Base-by-base conservation (phyloP, 768 basidiomycete genomes). In the Lentinus tigrinus region DNA sequence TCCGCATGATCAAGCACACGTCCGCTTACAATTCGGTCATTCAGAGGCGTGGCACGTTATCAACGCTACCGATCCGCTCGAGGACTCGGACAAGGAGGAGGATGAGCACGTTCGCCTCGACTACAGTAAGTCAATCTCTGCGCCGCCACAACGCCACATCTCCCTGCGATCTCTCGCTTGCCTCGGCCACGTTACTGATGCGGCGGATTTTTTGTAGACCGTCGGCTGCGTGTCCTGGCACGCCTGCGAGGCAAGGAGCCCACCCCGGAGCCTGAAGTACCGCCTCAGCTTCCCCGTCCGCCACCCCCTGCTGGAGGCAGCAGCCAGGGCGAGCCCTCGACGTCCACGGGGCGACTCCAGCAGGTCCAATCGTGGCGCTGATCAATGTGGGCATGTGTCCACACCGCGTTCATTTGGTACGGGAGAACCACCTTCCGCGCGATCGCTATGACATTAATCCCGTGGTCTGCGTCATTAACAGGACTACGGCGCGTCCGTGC, bases 11-110 rank as follows among this genome's bases (percentile, higher is more conserved):
- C 8, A 26, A 3, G 26, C 31, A 13, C 6, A 9, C 26, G 3
- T 21, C 3, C 39, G 40, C 42, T 43, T 27, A 54, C 38, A 3
- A 38, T 11, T 27, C 48, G 7, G 44, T 19, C 17, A n/a, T 19
- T 21, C 73, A 92, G 90, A 91, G 57, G 88, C 89, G 7, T 91
- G 88, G 88, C 83, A 87, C 64, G 73, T 82, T 31, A 78, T 85
- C 27, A 78, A 78, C 38, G 81, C 79, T 26, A 77, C 78, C 36
- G 88, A 91, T 66, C 86, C 89, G 16, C 74, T 91, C 16, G 75
- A 73, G 13, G 88, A 89, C 72, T 90, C 89, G 13, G 89, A 91
- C 63, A 87, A 87, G 38, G 90, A 92, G 65, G 71, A 77, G 54
- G 87, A 90, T 57, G 84, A 88, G 56, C 75, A 88, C 62, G 75